Conservation (phyloP, 177 flowering plant genomes). For the Vitis hybrid region DNA sequence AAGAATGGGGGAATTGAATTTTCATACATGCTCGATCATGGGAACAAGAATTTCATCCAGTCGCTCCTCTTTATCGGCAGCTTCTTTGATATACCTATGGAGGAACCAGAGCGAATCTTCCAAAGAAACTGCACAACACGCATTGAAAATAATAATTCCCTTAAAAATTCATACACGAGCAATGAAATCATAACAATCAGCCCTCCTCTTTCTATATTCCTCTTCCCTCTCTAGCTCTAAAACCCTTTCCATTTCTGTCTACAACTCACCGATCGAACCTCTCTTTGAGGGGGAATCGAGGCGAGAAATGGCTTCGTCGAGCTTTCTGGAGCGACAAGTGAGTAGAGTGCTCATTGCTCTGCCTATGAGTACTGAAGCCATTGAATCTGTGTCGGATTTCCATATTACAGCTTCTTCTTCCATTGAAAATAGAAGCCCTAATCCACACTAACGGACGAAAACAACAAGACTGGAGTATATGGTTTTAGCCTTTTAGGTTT, state of each 20-base stretch:
- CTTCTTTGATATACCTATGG: slow-evolving; percentile 47
- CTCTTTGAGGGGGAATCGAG: slow-evolving; percentile 31
- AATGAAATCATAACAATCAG: not conserved
- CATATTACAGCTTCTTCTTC: slow-evolving; percentile 21
- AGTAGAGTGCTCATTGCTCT: slow-evolving; percentile 56
- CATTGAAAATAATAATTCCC: not conserved
- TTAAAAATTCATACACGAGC: not conserved
- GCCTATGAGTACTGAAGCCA: slow-evolving; percentile 47
- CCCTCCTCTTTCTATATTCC: too few relatives aligned
- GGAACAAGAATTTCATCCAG: slow-evolving; percentile 74
- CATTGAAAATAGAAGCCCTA: slow-evolving; percentile 6
- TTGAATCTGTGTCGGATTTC: slow-evolving; percentile 36
- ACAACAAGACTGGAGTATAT: not conserved
- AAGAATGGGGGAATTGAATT: not conserved
- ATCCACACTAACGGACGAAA: not conserved
- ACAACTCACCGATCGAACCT: slow-evolving; percentile 27
- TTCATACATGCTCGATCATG: slow-evolving; percentile 61
- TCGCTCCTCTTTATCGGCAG: slow-evolving; percentile 36
- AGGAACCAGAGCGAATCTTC: slow-evolving; percentile 64
- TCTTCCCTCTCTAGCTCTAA: too few relatives aligned
- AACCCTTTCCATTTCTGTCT: not conserved
- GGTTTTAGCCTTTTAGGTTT: not conserved
- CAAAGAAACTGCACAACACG: slow-evolving; percentile 43
- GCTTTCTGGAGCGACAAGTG: slow-evolving; percentile 53
- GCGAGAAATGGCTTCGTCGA: slow-evolving; percentile 51